phyloP scores from a whole-genome alignment of 768 basidiomycete species.

The Lactarius hatsudake region DNA sequence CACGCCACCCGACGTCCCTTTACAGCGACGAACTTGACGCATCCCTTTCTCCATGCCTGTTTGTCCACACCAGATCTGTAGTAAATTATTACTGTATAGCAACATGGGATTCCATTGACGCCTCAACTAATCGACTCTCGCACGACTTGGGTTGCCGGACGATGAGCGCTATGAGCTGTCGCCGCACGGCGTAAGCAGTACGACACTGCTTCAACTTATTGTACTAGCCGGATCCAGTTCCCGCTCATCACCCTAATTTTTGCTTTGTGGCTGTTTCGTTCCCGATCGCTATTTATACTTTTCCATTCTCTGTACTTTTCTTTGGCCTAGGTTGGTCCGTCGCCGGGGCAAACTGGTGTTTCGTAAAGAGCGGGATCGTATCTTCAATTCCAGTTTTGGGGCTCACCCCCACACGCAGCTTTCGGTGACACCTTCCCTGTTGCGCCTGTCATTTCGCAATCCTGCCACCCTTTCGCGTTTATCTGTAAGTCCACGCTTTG shows the following conservation, averaged over 20 bases:
- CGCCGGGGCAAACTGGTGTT: background rate
- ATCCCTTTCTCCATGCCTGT: background rate
- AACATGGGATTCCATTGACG: background rate
- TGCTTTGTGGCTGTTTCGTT: background rate
- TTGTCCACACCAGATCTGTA: background rate
- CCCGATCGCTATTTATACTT: background rate
- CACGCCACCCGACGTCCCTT: constrained; percentile 1
- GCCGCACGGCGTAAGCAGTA: background rate
- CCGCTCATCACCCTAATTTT: constrained; percentile 12
- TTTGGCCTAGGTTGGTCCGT: background rate
- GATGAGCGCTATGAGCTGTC: no score
- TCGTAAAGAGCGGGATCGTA: background rate
- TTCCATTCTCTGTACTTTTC: background rate
- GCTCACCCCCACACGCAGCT: background rate
- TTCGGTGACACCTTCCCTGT: background rate
- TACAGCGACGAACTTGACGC: constrained; percentile 5
- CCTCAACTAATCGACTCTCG: background rate
- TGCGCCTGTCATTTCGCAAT: background rate
- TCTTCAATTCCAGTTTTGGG: background rate
- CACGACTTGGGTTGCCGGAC: background rate
- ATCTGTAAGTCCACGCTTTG: background rate
- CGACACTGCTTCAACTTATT: no score
- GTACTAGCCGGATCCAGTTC: background rate
- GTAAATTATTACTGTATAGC: background rate
- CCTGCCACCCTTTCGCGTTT: background rate